These are phyloP conservation scores for Seminavis robusta DNA, from an alignment of 108 stramenopile genomes.

Conservation along the genomic window DNA sequence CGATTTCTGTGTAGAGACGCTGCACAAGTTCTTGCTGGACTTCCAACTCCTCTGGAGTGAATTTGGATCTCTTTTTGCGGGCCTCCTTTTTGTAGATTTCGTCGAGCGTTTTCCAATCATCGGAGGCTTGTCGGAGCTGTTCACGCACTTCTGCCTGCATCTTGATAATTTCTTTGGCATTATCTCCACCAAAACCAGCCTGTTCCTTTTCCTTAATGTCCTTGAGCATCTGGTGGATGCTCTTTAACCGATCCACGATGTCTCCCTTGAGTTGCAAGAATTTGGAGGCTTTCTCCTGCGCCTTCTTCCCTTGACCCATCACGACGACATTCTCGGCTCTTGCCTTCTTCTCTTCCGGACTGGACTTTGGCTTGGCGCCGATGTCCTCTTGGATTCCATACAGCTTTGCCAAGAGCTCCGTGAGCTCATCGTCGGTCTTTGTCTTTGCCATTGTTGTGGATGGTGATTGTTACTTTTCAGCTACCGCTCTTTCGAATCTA, in stretches of 20 bases:
- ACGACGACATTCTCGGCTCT: constrained; percentile 61
- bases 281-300: constrained; percentile 66
- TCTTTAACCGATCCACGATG: constrained; percentile 67
- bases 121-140: constrained; percentile 61
- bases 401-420: constrained; percentile 77
- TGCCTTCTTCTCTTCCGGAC: constrained; percentile 61
- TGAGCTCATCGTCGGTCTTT: constrained; percentile 72
- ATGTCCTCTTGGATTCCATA: constrained; percentile 85
- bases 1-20: constrained; percentile 73
- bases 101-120: constrained; percentile 86
- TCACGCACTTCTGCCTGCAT: constrained; percentile 79
- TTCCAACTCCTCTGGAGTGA: constrained; percentile 83
- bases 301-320: constrained; percentile 70
- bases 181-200: constrained; percentile 48
- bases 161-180: constrained; percentile 81
- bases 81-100: constrained; percentile 82
- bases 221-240: constrained; percentile 44
- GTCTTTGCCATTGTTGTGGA: constrained; percentile 19
- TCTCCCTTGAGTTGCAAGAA: constrained; percentile 79
- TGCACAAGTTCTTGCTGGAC: constrained; percentile 70
- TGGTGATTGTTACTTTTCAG: no score
- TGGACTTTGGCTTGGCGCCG: constrained; percentile 77
- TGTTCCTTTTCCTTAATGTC: constrained; percentile 52
- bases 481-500: no score
- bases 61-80: constrained; percentile 83